Percentiles rank a stretch among this genome's conserved stretches.
These are phyloP conservation scores for Acacia melanoxylon DNA, from an alignment of 306 rosid species.

Conservation along the genomic window DNA sequence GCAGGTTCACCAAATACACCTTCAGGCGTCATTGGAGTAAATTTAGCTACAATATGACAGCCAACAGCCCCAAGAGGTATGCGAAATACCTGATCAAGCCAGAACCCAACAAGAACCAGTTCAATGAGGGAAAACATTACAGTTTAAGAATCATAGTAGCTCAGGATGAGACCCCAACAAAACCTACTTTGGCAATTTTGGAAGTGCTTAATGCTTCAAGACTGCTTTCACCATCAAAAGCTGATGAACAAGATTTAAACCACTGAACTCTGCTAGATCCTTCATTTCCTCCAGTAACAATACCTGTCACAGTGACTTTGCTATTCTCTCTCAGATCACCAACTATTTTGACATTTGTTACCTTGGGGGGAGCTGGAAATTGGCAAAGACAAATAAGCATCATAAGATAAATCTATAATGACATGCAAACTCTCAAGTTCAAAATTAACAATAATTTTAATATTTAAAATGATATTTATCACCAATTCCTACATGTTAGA, in stretches of 20 bases:
- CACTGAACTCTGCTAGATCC: slow-evolving; percentile 96
- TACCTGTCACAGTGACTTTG: slow-evolving; percentile 78
- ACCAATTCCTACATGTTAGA: not conserved
- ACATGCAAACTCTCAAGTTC: slow-evolving; percentile 8
- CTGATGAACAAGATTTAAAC: slow-evolving; percentile 74
- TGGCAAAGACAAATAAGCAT: slow-evolving; percentile 25
- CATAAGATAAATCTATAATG: slow-evolving; percentile 22
- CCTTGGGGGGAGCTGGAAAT: slow-evolving; percentile 96
- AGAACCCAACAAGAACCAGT: slow-evolving; percentile 26
- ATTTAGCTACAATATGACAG: slow-evolving; percentile 80
- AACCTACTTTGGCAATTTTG: slow-evolving; percentile 74
- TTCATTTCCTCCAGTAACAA: slow-evolving; percentile 94
- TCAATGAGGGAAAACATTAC: not conserved
- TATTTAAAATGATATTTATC: not conserved
- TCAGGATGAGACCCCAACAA: not conserved
- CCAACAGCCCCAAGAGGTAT: slow-evolving; percentile 97
- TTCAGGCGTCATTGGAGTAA: slow-evolving; percentile 78
- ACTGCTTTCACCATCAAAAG: slow-evolving; percentile 66
- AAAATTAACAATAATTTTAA: slow-evolving; percentile 16
- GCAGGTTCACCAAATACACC: slow-evolving; percentile 93
- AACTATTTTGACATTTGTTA: slow-evolving; percentile 61
- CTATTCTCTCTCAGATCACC: slow-evolving; percentile 87
- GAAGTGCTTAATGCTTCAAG: slow-evolving; percentile 83
- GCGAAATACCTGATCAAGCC: slow-evolving; percentile 75
- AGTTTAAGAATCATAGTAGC: not conserved